A percentile compares a stretch with the other conserved stretches of the same genome.
These are phyloP conservation scores for Chlorella ohadii DNA, from an alignment of 139 green algal species.

Conservation along the genomic window DNA sequence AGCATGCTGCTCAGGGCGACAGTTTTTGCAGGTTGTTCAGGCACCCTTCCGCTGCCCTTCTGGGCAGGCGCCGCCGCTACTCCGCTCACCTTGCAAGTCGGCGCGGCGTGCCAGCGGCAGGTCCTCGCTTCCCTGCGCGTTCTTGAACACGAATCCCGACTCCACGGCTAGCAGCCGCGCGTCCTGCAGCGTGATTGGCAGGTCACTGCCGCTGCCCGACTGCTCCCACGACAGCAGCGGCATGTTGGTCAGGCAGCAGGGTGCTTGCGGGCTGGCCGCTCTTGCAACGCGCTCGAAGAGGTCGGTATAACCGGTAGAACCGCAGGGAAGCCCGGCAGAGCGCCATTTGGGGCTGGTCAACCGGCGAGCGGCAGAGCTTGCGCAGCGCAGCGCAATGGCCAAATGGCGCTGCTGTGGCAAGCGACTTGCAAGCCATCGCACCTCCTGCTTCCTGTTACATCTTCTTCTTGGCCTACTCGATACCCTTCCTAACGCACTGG, in stretches of 20 bases:
- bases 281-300: not conserved
- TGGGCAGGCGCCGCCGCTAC: too few relatives aligned
- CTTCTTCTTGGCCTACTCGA: too few relatives aligned
- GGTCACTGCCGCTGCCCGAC: not conserved
- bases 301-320: too few relatives aligned
- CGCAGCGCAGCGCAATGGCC: too few relatives aligned
- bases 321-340: not conserved
- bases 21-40: too few relatives aligned
- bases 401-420: too few relatives aligned
- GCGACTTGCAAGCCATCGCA: too few relatives aligned
- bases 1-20: too few relatives aligned
- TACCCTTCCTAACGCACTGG: too few relatives aligned
- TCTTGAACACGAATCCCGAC: not conserved
- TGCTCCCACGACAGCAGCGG: not conserved
- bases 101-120: not conserved
- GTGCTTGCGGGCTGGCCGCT: not conserved
- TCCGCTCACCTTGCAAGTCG: slow-evolving; percentile 1
- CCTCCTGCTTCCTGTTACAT: too few relatives aligned
- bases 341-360: not conserved
- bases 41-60: too few relatives aligned
- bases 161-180: slow-evolving; percentile 28
- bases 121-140: not conserved
- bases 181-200: slow-evolving; percentile 11
- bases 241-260: not conserved
- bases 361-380: not conserved